phyloP scores from a whole-genome alignment of 768 basidiomycete genomes.

The Dioszegia crocea region DNA sequence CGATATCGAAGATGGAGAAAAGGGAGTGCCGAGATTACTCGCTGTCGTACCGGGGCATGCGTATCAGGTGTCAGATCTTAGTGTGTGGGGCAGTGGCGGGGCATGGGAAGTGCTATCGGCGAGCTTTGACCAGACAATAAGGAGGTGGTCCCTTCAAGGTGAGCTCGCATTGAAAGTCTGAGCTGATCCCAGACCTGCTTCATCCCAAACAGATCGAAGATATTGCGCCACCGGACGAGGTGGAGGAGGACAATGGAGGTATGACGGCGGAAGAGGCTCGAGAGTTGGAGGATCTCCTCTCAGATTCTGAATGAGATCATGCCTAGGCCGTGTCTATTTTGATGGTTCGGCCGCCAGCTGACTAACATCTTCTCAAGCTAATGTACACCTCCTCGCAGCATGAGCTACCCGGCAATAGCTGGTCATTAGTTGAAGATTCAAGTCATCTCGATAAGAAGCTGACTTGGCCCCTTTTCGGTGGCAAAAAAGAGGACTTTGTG shows the following conservation, averaged over 20 bases:
- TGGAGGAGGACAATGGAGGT: slow-evolving; percentile 46
- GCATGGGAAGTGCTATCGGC: slow-evolving; percentile 71
- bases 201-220: slow-evolving; percentile 33
- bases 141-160: slow-evolving; percentile 54
- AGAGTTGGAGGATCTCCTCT: slow-evolving; percentile 78
- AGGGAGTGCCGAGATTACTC: slow-evolving; percentile 32
- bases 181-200: slow-evolving; percentile 11
- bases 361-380: too few species aligned
- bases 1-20: slow-evolving; percentile 65
- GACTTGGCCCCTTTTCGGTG: too few species aligned
- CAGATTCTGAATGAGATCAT: slow-evolving; percentile 24
- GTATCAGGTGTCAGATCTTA: slow-evolving; percentile 77
- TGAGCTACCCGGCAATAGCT: too few species aligned
- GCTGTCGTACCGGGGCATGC: slow-evolving; percentile 71
- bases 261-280: slow-evolving; percentile 85
- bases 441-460: too few species aligned
- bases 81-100: slow-evolving; percentile 62
- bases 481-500: too few species aligned
- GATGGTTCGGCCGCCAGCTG: too few species aligned
- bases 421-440: too few species aligned
- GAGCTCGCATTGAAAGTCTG: slow-evolving; percentile 47
- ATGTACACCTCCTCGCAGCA: too few species aligned
- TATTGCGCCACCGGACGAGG: slow-evolving; percentile 19
- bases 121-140: slow-evolving; percentile 71
- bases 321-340: too few species aligned